Base-by-base conservation (phyloP, 495 filamentous ascomycete species). In the Stereocaulon alpinum region DNA sequence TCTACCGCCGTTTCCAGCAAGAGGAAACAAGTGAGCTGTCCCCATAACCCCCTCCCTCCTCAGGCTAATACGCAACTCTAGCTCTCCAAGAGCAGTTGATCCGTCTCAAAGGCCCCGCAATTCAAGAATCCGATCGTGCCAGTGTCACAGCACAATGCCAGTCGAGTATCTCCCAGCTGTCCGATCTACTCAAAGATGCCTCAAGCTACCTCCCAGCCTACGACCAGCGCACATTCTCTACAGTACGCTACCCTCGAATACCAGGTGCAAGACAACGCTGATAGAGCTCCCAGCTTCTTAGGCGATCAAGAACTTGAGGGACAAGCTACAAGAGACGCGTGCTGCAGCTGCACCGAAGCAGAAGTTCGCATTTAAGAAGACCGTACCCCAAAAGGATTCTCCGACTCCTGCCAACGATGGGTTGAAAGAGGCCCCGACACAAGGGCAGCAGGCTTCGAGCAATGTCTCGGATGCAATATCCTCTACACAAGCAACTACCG, bases 1-100 rank as follows among this genome's bases (percentile, higher is more conserved):
- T 94, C 76, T 88, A 89, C 69, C 82, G 82, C 61, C 83, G 86
- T 68, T 93, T 92, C 63, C 85, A 86, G 60, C 77, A 82, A 69
- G 80, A 85, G 69, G 83, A 86, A 61, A 82, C 80, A 15, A 77
- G 88, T 89, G 76, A 61, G 70, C 57, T 64, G n/a, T 55, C 50
- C 41, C 65, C 50, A 67, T 56, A 56, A 45, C 53, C 60, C 61
- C 59, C 9, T 45, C 34, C 9, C 0, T 40, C 18, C 30, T 6
- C n/a, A n/a, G n/a, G 37, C 15, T 60, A 45, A 49, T n/a, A 58
- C 27, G 7, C 60, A 18, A 42, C 3, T 63, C 40, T 40, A 85
- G 84, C 74, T 40, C 69, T 88, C 1, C 82, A 85, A 66, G 75
- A 82, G 65, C 76, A 82, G 55, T 86, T 86, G 71, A 76, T 77